Evolutionary conservation across 2,329 filamentous ascomycete genomes (phyloP).

Genomic region (Fusarium sp.): DNA sequence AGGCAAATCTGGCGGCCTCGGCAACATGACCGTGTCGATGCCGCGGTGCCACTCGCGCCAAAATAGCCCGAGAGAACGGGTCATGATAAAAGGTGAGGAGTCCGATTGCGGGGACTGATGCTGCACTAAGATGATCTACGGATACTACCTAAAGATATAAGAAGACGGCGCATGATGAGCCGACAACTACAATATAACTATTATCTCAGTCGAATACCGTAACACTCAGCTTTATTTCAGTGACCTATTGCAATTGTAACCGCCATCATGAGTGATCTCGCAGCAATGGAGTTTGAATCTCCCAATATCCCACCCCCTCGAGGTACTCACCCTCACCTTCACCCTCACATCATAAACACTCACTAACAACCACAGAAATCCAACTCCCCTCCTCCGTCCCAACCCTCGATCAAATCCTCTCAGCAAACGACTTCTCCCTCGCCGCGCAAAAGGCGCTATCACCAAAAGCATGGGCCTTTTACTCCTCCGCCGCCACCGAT

Average conservation of each 20-base stretch:
- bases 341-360: neutral
- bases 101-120: constrained; percentile 31
- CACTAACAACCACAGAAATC: constrained; percentile 17
- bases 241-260: neutral
- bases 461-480: constrained; percentile 76
- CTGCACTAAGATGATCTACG: neutral
- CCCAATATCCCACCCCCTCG: constrained; percentile 40
- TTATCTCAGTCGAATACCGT: neutral
- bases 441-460: constrained; percentile 65
- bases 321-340: constrained; percentile 12
- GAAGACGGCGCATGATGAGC: neutral
- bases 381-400: constrained; percentile 30
- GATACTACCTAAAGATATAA: neutral
- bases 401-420: constrained; percentile 39
- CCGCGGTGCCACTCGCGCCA: constrained; percentile 19
- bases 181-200: neutral
- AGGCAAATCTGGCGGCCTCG: neutral
- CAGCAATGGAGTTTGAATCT: constrained; percentile 44
- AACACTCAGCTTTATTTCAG: neutral
- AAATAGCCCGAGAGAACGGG: constrained; percentile 15
- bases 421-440: constrained; percentile 65
- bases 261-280: constrained; percentile 40
- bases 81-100: constrained; percentile 23
- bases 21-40: constrained; percentile 8
- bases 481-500: constrained; percentile 73